Conservation (phyloP, 1,284 basidiomycete species). For the Hemileia vastatrix region DNA sequence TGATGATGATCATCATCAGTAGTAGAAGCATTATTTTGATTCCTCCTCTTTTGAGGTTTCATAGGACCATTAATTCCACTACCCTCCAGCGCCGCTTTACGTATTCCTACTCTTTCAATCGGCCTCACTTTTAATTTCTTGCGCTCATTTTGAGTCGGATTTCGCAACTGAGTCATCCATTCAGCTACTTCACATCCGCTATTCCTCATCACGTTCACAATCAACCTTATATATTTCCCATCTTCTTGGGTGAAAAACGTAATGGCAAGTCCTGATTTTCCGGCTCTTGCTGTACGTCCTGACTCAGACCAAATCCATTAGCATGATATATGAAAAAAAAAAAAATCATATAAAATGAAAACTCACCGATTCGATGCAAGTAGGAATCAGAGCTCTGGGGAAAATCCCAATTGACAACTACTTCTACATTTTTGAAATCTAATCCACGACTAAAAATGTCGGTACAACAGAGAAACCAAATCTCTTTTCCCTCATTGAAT, state of each 20-base stretch:
- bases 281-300: slow-evolving; percentile 77
- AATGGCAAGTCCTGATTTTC: slow-evolving; percentile 76
- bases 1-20: too few species aligned
- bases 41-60: neutral
- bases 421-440: slow-evolving; percentile 88
- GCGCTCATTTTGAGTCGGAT: slow-evolving; percentile 56
- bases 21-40: too few species aligned
- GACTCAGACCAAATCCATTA: neutral
- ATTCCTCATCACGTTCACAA: slow-evolving; percentile 86
- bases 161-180: slow-evolving; percentile 67
- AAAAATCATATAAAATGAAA: neutral
- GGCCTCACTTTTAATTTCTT: slow-evolving; percentile 65
- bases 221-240: slow-evolving; percentile 70
- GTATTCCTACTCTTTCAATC: slow-evolving; percentile 53
- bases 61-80: neutral
- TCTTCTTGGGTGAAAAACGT: slow-evolving; percentile 96
- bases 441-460: slow-evolving; percentile 94
- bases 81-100: slow-evolving; percentile 33
- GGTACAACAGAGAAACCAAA: slow-evolving; percentile 86
- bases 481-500: slow-evolving; percentile 68
- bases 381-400: slow-evolving; percentile 88
- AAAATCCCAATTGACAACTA: slow-evolving; percentile 82
- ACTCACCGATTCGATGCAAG: slow-evolving; percentile 76
- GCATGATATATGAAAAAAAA: slow-evolving; percentile 24
- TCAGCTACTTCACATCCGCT: slow-evolving; percentile 80